Percentiles rank a stretch among this genome's conserved stretches.
Conservation (phyloP, 1,139 yeast species). For the Kazachstania sp. region DNA sequence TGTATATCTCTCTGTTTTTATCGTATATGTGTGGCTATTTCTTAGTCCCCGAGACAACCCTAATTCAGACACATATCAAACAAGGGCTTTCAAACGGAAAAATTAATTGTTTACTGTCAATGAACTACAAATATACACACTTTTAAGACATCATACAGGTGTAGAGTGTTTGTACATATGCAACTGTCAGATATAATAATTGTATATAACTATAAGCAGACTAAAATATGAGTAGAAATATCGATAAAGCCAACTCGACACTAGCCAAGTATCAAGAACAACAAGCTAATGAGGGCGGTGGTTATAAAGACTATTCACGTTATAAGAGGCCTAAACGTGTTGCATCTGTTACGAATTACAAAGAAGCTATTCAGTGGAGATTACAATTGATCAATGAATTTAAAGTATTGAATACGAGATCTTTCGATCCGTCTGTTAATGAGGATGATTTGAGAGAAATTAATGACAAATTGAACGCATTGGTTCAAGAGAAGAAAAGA, state of each 20-base stretch:
- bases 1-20: too few species aligned
- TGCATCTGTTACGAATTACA: constrained; percentile 44
- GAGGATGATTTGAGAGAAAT: constrained; percentile 61
- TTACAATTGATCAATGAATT: constrained; percentile 58
- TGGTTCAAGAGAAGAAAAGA: constrained; percentile 56
- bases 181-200: too few species aligned
- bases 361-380: constrained; percentile 75
- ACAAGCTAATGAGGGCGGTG: constrained; percentile 50
- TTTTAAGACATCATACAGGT: too few species aligned
- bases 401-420: constrained; percentile 48
- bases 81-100: too few species aligned
- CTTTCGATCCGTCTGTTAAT: constrained; percentile 54
- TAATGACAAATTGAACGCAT: constrained; percentile 65
- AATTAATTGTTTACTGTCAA: too few species aligned
- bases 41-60: too few species aligned
- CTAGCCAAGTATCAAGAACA: constrained; percentile 58
- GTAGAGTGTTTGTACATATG: too few species aligned
- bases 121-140: too few species aligned
- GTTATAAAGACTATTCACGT: constrained; percentile 48
- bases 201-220: not conserved
- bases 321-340: constrained; percentile 55
- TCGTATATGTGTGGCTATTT: too few species aligned
- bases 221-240: constrained; percentile 57
- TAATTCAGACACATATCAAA: too few species aligned
- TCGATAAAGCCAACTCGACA: constrained; percentile 66